phyloP scores from a whole-genome alignment of 2,329 filamentous ascomycete genomes.

The Cercospora beticola region DNA sequence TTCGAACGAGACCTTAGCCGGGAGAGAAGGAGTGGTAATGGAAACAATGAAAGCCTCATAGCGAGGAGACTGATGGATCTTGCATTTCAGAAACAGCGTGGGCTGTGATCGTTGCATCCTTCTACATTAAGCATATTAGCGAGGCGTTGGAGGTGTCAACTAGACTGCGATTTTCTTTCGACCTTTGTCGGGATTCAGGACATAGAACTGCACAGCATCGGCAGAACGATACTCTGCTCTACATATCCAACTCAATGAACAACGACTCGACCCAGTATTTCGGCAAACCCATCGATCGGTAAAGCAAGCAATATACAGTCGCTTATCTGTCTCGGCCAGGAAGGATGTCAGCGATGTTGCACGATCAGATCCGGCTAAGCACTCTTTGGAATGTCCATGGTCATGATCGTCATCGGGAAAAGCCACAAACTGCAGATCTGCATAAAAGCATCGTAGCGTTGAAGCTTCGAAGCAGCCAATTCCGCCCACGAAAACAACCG shows the following conservation, averaged over 20 bases:
- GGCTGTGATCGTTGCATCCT: not conserved
- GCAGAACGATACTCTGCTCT: not conserved
- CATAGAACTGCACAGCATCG: not conserved
- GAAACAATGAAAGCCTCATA: constrained; percentile 57
- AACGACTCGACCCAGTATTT: not conserved
- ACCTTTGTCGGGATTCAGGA: not conserved
- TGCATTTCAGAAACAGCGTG: constrained; percentile 37
- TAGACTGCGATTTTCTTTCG: not conserved
- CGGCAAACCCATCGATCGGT: not conserved
- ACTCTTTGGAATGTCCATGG: not conserved
- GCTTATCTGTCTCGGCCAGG: not conserved
- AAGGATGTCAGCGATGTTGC: not conserved
- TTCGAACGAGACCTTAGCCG: constrained; percentile 48
- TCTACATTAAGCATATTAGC: constrained; percentile 5
- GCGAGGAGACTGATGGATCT: constrained; percentile 67
- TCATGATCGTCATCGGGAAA: constrained; percentile 3
- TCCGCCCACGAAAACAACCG: not conserved
- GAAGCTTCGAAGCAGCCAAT: not conserved
- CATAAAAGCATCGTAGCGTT: constrained; percentile 1
- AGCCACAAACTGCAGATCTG: constrained; percentile 8
- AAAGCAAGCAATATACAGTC: not conserved
- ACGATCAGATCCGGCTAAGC: not conserved
- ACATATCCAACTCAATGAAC: not conserved
- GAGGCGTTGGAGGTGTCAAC: not conserved
- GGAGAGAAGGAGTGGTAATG: constrained; percentile 67